Percentiles rank a stretch among this genome's conserved stretches.
These are phyloP conservation scores for Pulveroboletus ravenelii DNA, from an alignment of 768 basidiomycete genomes.

Conservation along the genomic window DNA sequence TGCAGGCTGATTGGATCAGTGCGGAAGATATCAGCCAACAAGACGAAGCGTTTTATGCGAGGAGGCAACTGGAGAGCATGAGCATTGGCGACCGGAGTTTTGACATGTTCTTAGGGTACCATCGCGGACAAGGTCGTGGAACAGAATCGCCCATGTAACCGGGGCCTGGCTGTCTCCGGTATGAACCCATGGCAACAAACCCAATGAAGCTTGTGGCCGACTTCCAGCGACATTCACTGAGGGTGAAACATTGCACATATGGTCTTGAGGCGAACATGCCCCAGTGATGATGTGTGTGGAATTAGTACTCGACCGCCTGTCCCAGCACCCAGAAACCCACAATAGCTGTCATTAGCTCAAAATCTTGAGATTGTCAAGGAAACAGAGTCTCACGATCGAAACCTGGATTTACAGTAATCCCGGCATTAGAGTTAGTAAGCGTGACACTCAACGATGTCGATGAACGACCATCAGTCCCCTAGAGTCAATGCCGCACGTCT, in stretches of 20 bases:
- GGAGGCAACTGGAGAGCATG: not conserved
- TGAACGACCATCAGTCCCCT: constrained; percentile 33
- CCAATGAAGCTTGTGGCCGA: not conserved
- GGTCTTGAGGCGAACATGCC: not conserved
- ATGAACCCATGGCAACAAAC: not conserved
- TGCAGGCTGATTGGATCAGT: not conserved
- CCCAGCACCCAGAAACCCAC: not conserved
- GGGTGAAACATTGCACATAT: not conserved
- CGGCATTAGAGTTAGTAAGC: not conserved
- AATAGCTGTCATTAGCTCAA: not conserved
- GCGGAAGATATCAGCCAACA: not conserved
- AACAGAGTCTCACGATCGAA: not conserved
- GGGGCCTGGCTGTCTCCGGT: not conserved
- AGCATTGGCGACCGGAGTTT: not conserved
- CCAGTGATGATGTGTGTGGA: not conserved
- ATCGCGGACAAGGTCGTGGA: not conserved
- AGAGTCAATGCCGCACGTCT: constrained; percentile 64
- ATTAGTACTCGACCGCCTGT: too few species aligned
- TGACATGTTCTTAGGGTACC: not conserved
- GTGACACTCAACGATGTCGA: constrained; percentile 2
- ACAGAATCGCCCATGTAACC: not conserved
- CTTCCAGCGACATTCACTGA: not conserved
- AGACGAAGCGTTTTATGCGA: not conserved
- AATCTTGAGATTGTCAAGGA: not conserved
- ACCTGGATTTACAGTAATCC: constrained; percentile 41